A percentile compares a stretch with the other conserved stretches of the same genome.
Evolutionary conservation across 2,329 filamentous ascomycete species (phyloP).

Genomic region (Beauveria caledonica): DNA sequence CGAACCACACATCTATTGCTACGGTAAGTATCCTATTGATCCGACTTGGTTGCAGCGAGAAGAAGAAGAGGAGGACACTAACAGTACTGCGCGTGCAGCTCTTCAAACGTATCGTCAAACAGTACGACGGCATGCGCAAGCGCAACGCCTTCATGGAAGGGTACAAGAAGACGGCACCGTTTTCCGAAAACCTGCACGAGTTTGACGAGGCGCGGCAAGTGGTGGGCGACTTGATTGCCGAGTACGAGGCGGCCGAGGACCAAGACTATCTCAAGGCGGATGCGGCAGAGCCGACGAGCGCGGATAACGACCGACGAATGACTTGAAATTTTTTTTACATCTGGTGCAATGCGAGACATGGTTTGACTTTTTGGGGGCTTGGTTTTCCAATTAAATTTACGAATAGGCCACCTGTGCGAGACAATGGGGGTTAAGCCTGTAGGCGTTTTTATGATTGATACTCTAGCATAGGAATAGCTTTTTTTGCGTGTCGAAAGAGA

Average conservation of each 20-base stretch:
- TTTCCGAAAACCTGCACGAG: slow-evolving; percentile 83
- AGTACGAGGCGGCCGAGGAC: slow-evolving; percentile 93
- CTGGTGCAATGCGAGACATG: too few relatives aligned
- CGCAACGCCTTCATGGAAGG: slow-evolving; percentile 93
- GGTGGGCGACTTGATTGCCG: slow-evolving; percentile 79
- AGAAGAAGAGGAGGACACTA: too few relatives aligned
- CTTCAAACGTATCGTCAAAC: slow-evolving; percentile 86
- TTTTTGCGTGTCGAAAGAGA: too few relatives aligned
- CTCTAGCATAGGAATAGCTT: too few relatives aligned
- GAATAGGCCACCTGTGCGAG: too few relatives aligned
- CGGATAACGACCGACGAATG: slow-evolving; percentile 44
- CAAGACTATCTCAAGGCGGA: slow-evolving; percentile 82
- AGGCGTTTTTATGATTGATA: too few relatives aligned
- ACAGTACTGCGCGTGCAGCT: slow-evolving; percentile 37
- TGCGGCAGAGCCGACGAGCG: slow-evolving; percentile 43
- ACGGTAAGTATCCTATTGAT: slow-evolving; percentile 46
- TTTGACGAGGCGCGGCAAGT: slow-evolving; percentile 94
- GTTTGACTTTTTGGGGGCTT: not conserved
- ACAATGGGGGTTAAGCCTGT: too few relatives aligned
- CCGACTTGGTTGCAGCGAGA: too few relatives aligned
- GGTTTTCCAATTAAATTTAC: not conserved
- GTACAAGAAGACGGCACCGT: slow-evolving; percentile 93
- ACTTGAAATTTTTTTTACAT: slow-evolving; percentile 18
- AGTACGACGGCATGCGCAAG: slow-evolving; percentile 91
- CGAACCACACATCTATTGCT: slow-evolving; percentile 95